These are phyloP conservation scores for Myxozyma melibiosi DNA, from an alignment of 805 yeast species.

Conservation along the genomic window DNA sequence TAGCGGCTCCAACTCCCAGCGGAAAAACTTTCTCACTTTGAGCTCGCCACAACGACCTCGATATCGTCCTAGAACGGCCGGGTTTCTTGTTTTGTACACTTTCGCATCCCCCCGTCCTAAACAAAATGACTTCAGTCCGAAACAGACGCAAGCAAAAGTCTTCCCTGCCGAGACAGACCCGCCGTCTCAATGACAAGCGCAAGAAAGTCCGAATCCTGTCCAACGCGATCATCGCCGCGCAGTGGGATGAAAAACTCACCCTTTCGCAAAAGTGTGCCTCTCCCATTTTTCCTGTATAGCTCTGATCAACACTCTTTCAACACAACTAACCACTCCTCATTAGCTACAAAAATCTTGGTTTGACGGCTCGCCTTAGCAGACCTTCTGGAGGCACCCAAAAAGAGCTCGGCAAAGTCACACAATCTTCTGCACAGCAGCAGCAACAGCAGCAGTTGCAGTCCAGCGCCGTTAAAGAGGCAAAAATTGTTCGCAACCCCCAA, in stretches of 20 bases:
- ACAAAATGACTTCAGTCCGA: slow-evolving; percentile 26
- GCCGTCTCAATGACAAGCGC: slow-evolving; percentile 70
- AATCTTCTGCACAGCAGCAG: not conserved
- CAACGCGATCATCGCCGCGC: slow-evolving; percentile 80
- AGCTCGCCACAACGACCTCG: no score
- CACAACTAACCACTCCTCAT: not conserved
- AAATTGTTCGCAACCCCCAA: slow-evolving; percentile 16
- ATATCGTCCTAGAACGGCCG: no score
- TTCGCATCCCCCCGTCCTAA: not conserved
- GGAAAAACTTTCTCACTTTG: not conserved
- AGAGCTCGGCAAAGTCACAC: slow-evolving; percentile 40
- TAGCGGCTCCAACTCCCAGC: not conserved
- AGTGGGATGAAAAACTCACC: slow-evolving; percentile 87
- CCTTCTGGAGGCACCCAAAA: slow-evolving; percentile 83
- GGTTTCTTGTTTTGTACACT: not conserved
- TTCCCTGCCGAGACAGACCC: slow-evolving; percentile 52
- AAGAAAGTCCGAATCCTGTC: slow-evolving; percentile 65
- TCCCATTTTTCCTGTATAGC: not conserved
- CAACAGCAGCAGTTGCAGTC: not conserved
- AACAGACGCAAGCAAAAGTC: slow-evolving; percentile 26
- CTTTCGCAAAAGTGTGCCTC: slow-evolving; percentile 63
- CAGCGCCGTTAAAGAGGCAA: slow-evolving; percentile 6
- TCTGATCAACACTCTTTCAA: not conserved
- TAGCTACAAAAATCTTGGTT: slow-evolving; percentile 73
- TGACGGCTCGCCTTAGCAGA: slow-evolving; percentile 63